Conservation (phyloP, 129 eudicot genomes). For the Gnaphalium uliginosum region DNA sequence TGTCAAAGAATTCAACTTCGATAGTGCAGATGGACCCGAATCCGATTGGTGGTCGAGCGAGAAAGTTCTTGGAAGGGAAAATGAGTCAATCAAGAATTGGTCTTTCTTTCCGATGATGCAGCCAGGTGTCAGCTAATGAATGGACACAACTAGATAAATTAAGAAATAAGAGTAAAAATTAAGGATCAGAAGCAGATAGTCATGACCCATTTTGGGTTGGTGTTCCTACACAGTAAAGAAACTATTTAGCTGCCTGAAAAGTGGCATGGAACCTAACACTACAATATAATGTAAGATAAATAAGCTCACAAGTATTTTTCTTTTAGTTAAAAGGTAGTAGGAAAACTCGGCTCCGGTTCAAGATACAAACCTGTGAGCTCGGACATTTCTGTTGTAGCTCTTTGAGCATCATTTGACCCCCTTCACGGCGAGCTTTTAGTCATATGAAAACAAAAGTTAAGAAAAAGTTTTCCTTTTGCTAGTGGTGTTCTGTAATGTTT, state of each 20-base stretch:
- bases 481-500: neutral
- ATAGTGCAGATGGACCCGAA: conserved; percentile 54
- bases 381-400: conserved; percentile 30
- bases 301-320: conserved; percentile 12
- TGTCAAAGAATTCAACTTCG: conserved; percentile 79
- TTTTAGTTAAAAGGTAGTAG: conserved; percentile 20
- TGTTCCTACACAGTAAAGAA: conserved; percentile 28
- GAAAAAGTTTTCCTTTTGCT: neutral
- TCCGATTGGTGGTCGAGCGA: conserved; percentile 83
- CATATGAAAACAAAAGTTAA: conserved; percentile 16
- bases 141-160: neutral
- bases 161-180: conserved; percentile 12
- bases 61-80: conserved; percentile 58
- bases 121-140: conserved; percentile 66
- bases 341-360: conserved; percentile 35
- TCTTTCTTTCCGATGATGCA: conserved; percentile 73
- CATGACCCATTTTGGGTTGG: conserved; percentile 17
- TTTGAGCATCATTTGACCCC: conserved; percentile 31
- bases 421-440: conserved; percentile 23
- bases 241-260: conserved; percentile 12
- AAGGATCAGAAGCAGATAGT: conserved; percentile 11
- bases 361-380: conserved; percentile 37
- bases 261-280: conserved; percentile 34
- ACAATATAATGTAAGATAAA: conserved; percentile 33
- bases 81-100: conserved; percentile 58